Evolutionary conservation across 208 protist genomes (phyloP).

Genomic region (Leishmania braziliensis): DNA sequence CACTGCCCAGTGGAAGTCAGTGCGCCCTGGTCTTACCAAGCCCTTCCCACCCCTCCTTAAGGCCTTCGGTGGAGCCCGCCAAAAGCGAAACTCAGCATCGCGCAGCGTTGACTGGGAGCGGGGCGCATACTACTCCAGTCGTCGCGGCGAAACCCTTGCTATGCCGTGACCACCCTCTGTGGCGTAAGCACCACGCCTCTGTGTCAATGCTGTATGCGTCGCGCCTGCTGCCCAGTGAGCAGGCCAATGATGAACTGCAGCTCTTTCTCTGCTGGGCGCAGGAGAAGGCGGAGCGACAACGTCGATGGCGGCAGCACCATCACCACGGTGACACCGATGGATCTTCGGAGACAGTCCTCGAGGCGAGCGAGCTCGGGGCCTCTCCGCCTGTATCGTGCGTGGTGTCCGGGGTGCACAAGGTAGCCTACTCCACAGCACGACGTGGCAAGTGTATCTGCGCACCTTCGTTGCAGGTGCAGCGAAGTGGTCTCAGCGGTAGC

Average conservation of each 20-base stretch:
- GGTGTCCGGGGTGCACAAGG: neutral
- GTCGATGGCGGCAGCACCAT: neutral
- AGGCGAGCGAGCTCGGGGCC: neutral
- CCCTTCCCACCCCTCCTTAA: neutral
- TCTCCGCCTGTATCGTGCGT: neutral
- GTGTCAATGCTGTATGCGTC: constrained; percentile 19
- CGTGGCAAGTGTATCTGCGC: neutral
- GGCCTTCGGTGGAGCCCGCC: too few relatives aligned
- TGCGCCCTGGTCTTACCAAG: neutral
- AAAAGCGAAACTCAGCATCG: neutral
- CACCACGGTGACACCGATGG: neutral
- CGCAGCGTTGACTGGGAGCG: neutral
- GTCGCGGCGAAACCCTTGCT: neutral
- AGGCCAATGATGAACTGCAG: constrained; percentile 22
- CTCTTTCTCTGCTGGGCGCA: constrained; percentile 34
- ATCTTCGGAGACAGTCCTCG: neutral
- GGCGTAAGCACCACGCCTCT: constrained; percentile 16
- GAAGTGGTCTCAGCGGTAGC: neutral
- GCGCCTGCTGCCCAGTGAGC: constrained; percentile 17
- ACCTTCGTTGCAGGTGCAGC: neutral
- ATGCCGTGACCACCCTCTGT: constrained; percentile 14
- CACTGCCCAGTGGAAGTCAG: neutral
- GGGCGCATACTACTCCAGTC: neutral
- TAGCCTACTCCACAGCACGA: neutral
- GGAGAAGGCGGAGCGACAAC: constrained; percentile 15